Base-by-base conservation (phyloP, 441 rosid species). In the Mallotus japonicus region DNA sequence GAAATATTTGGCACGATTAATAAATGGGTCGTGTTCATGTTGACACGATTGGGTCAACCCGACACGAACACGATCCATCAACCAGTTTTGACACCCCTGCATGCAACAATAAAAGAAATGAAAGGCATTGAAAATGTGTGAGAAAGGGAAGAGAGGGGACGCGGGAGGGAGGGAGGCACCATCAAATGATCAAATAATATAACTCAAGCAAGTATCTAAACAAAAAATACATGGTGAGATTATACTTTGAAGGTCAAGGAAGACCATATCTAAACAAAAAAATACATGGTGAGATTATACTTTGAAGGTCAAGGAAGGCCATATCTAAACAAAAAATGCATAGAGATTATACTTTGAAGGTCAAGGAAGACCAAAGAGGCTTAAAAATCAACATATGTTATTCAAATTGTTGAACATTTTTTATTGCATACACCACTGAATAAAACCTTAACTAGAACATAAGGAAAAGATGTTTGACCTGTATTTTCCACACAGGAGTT, bases 401-500 rank as follows among this genome's bases (percentile, higher is more conserved):
- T n/a, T 58, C 1, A 58, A 24, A 58, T 20, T 24, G 34, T 24
- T 3, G 0, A 58, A 1, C 2, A 10, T 44, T 44, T 44, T 5
- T 49, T 3, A 2, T 8, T 34, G 6, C 17, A 59, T 20, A 24
- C 24, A 62, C 24, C 42, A 62, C 50, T 56, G 55, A 19, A 65
- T 34, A 22, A n/a, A 65, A 14, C 15, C 42, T 19, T 58, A n/a
- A 66, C 47, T 17, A 50, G 28, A 46, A 77, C 58, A 61, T 14
- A 67, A 42, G 16, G 69, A 40, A 62, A 68, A 42, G 65, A 82
- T 88, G 84, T 88, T 74, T 83, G 95, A 81, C 90, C 86, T 88
- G 88, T 90, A 87, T 87, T 87, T 89, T 88, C 95, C 89, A 87
- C 92, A 87, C 85, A 80, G 82, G 68, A 78, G 62, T 75, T 89